These are phyloP conservation scores for Oryza brachyantha DNA, from an alignment of 176 grass and related monocot genomes.

Conservation along the genomic window DNA sequence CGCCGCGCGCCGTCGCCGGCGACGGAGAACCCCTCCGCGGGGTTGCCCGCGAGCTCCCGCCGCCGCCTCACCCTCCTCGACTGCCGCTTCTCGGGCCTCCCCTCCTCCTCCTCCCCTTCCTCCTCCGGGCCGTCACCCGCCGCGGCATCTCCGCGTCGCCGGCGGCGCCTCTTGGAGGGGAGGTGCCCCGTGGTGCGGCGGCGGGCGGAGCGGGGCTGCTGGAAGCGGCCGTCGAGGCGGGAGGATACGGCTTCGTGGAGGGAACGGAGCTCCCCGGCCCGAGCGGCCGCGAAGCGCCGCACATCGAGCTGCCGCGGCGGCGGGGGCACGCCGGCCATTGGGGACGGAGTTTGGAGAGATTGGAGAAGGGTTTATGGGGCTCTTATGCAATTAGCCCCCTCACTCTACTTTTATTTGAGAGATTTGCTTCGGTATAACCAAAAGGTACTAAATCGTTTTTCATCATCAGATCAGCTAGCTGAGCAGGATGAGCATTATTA, in stretches of 20 bases:
- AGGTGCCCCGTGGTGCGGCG: conserved; percentile 77
- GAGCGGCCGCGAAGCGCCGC: conserved; percentile 59
- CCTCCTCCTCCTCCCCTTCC: too few species aligned
- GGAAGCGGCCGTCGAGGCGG: conserved; percentile 39
- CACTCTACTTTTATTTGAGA: not conserved
- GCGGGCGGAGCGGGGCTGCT: conserved; percentile 51
- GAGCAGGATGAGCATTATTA: too few species aligned
- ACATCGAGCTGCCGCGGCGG: conserved; percentile 60
- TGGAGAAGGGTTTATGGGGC: not conserved
- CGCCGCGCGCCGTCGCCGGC: conserved; percentile 56
- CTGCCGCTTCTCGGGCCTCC: not conserved
- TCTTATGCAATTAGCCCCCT: not conserved
- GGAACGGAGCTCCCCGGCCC: conserved; percentile 50
- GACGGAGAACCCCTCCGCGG: conserved; percentile 53
- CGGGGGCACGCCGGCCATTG: conserved; percentile 36
- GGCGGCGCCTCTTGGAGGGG: conserved; percentile 33
- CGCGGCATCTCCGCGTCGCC: conserved; percentile 1
- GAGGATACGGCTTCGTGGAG: conserved; percentile 54
- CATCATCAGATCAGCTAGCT: too few species aligned
- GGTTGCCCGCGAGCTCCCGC: conserved; percentile 60
- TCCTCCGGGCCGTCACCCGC: not conserved
- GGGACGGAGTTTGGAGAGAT: conserved; percentile 14
- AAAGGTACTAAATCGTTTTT: too few species aligned
- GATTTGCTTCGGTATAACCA: too few species aligned
- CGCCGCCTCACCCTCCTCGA: conserved; percentile 60